These are phyloP conservation scores for Xylaria flabelliformis DNA, from an alignment of 495 filamentous ascomycete genomes.

Conservation along the genomic window DNA sequence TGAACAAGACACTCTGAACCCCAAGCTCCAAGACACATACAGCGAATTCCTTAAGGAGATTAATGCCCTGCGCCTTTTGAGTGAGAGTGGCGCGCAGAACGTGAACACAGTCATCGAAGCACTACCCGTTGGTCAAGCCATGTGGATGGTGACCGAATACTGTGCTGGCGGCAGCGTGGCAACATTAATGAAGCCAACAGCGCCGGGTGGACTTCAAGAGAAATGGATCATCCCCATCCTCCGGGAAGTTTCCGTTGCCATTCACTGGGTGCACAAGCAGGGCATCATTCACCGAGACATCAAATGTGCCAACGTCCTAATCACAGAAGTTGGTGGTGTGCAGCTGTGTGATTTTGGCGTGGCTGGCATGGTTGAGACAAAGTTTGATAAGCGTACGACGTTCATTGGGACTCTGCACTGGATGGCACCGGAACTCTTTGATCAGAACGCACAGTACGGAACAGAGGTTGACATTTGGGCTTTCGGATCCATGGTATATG, in stretches of 20 bases:
- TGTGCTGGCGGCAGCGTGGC: slow-evolving; percentile 95
- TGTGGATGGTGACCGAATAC: slow-evolving; percentile 97
- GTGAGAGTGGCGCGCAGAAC: slow-evolving; percentile 83
- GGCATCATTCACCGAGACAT: slow-evolving; percentile 96
- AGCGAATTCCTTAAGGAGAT: slow-evolving; percentile 90
- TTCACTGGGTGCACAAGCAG: slow-evolving; percentile 86
- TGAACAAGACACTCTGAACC: slow-evolving; percentile 75
- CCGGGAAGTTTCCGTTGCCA: slow-evolving; percentile 82
- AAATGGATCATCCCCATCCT: slow-evolving; percentile 90
- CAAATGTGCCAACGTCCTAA: slow-evolving; percentile 92
- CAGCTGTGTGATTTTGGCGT: slow-evolving; percentile 98
- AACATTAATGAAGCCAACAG: slow-evolving; percentile 72
- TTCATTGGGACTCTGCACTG: slow-evolving; percentile 95
- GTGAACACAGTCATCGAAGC: slow-evolving; percentile 91
- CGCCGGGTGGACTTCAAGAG: slow-evolving; percentile 80
- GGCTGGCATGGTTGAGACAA: slow-evolving; percentile 82
- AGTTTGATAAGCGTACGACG: slow-evolving; percentile 84
- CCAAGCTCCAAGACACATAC: slow-evolving; percentile 78
- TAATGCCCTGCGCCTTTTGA: slow-evolving; percentile 80
- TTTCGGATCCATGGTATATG: slow-evolving; percentile 87
- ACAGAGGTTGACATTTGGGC: slow-evolving; percentile 93
- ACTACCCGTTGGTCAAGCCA: slow-evolving; percentile 80
- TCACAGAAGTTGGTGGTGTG: slow-evolving; percentile 84
- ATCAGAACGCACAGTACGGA: slow-evolving; percentile 60
- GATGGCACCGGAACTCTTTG: slow-evolving; percentile 93